phyloP scores from a whole-genome alignment of 192 early-diverging fungal species.

The Haplosporangium gracile region DNA sequence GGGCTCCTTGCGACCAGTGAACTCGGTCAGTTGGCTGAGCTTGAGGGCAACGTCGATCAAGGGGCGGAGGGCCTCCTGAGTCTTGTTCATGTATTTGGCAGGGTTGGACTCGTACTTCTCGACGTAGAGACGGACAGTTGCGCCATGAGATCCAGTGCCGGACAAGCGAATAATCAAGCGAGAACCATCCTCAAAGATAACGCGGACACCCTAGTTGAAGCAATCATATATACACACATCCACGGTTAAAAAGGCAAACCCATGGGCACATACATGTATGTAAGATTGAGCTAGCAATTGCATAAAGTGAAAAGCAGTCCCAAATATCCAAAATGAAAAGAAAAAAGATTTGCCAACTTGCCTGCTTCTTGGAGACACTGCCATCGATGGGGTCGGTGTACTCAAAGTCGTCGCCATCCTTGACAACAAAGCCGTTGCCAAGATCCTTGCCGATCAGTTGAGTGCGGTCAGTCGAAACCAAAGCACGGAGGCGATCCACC shows the following conservation, averaged over 20 bases:
- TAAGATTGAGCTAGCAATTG: background rate
- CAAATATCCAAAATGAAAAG: background rate
- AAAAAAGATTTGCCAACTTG: constrained; percentile 17
- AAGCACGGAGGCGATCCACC: constrained; percentile 77
- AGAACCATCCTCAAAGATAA: constrained; percentile 92
- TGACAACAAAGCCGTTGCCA: constrained; percentile 74
- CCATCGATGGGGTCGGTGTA: constrained; percentile 96
- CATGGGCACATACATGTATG: background rate
- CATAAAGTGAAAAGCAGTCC: background rate
- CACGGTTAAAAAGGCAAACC: background rate
- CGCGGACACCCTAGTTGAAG: constrained; percentile 82
- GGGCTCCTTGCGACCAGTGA: constrained; percentile 89
- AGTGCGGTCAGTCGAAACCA: constrained; percentile 59
- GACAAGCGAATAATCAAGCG: constrained; percentile 93
- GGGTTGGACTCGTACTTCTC: constrained; percentile 86
- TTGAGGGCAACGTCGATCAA: constrained; percentile 88
- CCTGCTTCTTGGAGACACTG: constrained; percentile 85
- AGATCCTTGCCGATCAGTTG: constrained; percentile 74
- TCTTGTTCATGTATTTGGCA: constrained; percentile 72
- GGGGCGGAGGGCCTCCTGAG: constrained; percentile 89
- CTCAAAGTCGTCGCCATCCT: constrained; percentile 87
- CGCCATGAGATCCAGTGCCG: constrained; percentile 96
- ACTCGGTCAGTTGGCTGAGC: constrained; percentile 81
- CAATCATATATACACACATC: background rate
- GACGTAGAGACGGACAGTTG: constrained; percentile 96